These are phyloP conservation scores for Diaporthe citriasiana DNA, from an alignment of 2,329 filamentous ascomycete genomes.

Conservation along the genomic window DNA sequence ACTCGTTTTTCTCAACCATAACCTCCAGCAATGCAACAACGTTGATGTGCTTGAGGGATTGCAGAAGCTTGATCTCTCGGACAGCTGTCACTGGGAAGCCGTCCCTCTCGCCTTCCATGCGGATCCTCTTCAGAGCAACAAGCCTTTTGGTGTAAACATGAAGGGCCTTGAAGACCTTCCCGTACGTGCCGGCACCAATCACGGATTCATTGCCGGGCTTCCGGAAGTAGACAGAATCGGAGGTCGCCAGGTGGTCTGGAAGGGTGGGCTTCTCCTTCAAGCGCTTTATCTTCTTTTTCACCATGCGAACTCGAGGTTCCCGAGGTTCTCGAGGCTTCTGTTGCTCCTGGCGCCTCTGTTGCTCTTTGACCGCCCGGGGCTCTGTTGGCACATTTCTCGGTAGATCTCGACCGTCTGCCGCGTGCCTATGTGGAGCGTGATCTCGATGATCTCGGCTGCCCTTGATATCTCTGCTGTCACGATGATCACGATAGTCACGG, in stretches of 20 bases:
- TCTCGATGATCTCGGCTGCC: conserved; percentile 54
- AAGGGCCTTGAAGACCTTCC: conserved; percentile 93
- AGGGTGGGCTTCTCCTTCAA: conserved; percentile 80
- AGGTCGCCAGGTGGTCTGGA: conserved; percentile 78
- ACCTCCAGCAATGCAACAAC: conserved; percentile 89
- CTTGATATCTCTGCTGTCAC: conserved; percentile 44
- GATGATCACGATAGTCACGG: conserved; percentile 29
- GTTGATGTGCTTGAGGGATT: conserved; percentile 85
- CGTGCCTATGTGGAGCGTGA: conserved; percentile 21
- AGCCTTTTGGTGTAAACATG: conserved; percentile 90
- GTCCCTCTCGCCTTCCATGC: conserved; percentile 93
- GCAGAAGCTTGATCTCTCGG: conserved; percentile 91
- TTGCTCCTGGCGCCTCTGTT: conserved; percentile 43
- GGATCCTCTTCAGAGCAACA: conserved; percentile 90
- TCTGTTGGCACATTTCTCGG: conserved; percentile 67
- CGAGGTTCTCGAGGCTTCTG: conserved; percentile 52
- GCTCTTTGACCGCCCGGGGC: conserved; percentile 56
- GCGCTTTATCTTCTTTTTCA: conserved; percentile 78
- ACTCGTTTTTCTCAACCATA: conserved; percentile 99
- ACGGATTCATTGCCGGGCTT: conserved; percentile 99
- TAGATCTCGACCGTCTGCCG: conserved; percentile 52
- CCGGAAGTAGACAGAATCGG: conserved; percentile 92
- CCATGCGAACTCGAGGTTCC: conserved; percentile 68
- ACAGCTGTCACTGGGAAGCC: conserved; percentile 93
- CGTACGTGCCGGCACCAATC: conserved; percentile 94